A percentile compares a stretch with the other conserved stretches of the same genome.
These are phyloP conservation scores for Cucurbita argyrosperma DNA, from an alignment of 306 rosid species.

Conservation along the genomic window DNA sequence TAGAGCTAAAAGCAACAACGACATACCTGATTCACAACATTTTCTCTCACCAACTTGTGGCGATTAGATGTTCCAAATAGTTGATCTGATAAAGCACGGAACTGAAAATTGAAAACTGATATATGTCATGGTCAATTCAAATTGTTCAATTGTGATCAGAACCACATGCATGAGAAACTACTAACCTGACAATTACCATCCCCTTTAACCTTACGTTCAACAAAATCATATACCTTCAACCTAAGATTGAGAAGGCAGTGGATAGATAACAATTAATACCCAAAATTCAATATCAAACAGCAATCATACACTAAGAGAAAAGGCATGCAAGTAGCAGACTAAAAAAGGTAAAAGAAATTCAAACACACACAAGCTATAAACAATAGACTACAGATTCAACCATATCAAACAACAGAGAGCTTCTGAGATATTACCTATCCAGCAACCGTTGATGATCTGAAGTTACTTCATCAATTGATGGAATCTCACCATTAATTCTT, in stretches of 20 bases:
- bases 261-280: neutral
- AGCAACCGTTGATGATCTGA: conserved; percentile 87
- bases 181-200: conserved; percentile 95
- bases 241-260: conserved; percentile 19
- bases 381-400: neutral
- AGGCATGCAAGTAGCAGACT: neutral
- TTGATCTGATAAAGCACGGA: conserved; percentile 77
- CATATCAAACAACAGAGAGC: neutral
- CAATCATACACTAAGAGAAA: neutral
- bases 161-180: neutral
- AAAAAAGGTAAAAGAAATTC: neutral
- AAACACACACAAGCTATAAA: neutral
- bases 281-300: neutral
- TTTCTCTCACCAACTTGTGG: conserved; percentile 48
- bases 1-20: conserved; percentile 1
- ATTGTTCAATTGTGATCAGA: neutral
- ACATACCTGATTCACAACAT: conserved; percentile 60
- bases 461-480: conserved; percentile 74
- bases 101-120: conserved; percentile 26
- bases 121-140: neutral
- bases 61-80: conserved; percentile 44
- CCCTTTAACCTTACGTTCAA: conserved; percentile 54
- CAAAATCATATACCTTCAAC: conserved; percentile 50
- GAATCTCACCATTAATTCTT: conserved; percentile 88
- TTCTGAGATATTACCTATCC: conserved; percentile 41